These are phyloP conservation scores for Peniophora sp. DNA, from an alignment of 1,284 basidiomycete genomes.

Conservation along the genomic window DNA sequence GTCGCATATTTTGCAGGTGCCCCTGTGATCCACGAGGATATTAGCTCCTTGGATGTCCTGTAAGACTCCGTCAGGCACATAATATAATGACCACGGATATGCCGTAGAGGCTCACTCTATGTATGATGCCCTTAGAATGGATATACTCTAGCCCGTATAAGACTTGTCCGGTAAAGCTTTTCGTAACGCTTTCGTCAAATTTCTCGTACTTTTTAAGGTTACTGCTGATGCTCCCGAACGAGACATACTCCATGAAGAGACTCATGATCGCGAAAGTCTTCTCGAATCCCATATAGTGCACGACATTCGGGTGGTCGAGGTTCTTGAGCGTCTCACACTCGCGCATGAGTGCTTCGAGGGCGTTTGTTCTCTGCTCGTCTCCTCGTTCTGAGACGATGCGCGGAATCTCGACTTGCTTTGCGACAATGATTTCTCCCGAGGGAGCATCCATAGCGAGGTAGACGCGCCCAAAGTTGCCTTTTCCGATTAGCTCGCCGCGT, in stretches of 20 bases:
- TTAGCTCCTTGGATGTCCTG: conserved; percentile 98
- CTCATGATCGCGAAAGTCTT: conserved; percentile 85
- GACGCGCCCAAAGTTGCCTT: conserved; percentile 93
- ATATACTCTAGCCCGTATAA: conserved; percentile 89
- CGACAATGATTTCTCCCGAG: conserved; percentile 98
- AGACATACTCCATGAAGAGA: conserved; percentile 98
- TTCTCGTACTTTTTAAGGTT: conserved; percentile 90
- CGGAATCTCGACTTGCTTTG: conserved; percentile 97
- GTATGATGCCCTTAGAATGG: conserved; percentile 87
- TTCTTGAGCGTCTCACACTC: conserved; percentile 96
- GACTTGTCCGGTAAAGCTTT: conserved; percentile 91
- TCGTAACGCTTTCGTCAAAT: conserved; percentile 88
- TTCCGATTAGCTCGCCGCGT: conserved; percentile 94
- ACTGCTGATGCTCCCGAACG: conserved; percentile 93
- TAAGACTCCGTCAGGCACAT: conserved; percentile 3
- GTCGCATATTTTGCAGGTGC: conserved; percentile 96
- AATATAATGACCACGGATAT: conserved; percentile 2
- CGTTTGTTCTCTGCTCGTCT: conserved; percentile 76
- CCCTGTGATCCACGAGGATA: conserved; percentile 89
- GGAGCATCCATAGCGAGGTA: conserved; percentile 97
- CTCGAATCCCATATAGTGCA: conserved; percentile 97
- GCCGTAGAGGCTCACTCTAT: conserved; percentile 59
- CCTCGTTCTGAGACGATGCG: conserved; percentile 85
- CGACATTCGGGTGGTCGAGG: conserved; percentile 94
- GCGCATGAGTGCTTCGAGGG: conserved; percentile 87